A percentile compares a stretch with the other conserved stretches of the same genome.
Conservation (phyloP, 352 stramenopile species). For the Phytophthora cajani region DNA sequence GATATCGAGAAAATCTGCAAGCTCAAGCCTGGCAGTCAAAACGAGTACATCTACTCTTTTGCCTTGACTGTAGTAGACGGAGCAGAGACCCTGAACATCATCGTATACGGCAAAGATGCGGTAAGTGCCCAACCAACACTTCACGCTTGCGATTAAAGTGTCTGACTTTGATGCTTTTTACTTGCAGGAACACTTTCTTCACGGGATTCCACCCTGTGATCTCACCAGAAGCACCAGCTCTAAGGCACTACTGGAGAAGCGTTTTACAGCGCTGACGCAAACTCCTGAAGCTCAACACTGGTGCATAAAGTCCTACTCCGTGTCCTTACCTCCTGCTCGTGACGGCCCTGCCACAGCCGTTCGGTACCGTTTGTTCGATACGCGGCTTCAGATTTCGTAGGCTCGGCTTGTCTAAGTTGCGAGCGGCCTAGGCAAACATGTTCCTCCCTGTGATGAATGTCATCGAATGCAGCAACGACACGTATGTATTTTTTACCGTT, state of each 20-base stretch:
- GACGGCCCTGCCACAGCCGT: conserved; percentile 30
- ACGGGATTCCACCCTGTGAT: conserved; percentile 74
- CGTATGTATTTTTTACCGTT: too few species aligned
- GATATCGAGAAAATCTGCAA: conserved; percentile 64
- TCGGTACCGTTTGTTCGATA: conserved; percentile 79
- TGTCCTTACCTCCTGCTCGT: conserved; percentile 16
- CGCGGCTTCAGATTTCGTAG: conserved; percentile 48
- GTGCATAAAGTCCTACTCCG: conserved; percentile 77
- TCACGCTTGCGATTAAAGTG: neutral
- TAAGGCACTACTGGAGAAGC: conserved; percentile 56
- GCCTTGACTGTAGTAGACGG: conserved; percentile 61
- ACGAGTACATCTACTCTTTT: conserved; percentile 75
- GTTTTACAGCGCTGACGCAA: conserved; percentile 44
- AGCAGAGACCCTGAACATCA: conserved; percentile 60
- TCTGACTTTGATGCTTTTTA: conserved; percentile 1
- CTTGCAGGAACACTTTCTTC: conserved; percentile 69
- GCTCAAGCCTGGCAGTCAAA: conserved; percentile 22
- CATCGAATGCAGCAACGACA: conserved; percentile 28
- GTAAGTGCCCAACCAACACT: conserved; percentile 38
- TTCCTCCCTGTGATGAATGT: conserved; percentile 11
- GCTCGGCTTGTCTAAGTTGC: neutral
- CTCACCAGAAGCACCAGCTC: conserved; percentile 60
- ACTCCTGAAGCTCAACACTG: conserved; percentile 45
- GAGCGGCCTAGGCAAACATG: neutral
- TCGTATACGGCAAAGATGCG: conserved; percentile 74